Percentiles rank a stretch among this genome's conserved stretches.
Evolutionary conservation across 2,329 filamentous ascomycete species (phyloP).

Genomic region (Pseudomassariella vexata): DNA sequence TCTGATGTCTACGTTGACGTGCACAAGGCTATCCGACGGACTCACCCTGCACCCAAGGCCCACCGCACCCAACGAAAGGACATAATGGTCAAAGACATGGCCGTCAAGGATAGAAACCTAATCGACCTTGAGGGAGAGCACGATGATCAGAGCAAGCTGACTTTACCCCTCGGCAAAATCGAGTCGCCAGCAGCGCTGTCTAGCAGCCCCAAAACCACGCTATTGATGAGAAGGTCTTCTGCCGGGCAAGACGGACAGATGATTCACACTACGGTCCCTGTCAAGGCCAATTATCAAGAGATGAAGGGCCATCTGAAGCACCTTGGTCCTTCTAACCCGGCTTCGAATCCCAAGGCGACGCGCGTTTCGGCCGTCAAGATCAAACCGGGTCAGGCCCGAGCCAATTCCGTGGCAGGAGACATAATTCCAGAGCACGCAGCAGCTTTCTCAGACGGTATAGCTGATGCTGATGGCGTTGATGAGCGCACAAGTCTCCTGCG

Average conservation of each 20-base stretch:
- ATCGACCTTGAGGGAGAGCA: conserved; percentile 32
- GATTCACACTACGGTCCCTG: conserved; percentile 41
- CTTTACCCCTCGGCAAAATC: conserved; percentile 30
- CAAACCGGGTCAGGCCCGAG: conserved; percentile 38
- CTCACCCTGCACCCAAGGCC: conserved; percentile 76
- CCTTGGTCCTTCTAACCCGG: conserved; percentile 62
- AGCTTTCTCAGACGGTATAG: background rate
- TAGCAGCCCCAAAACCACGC: conserved; percentile 47
- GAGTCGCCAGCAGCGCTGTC: conserved; percentile 33
- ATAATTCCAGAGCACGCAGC: conserved; percentile 10
- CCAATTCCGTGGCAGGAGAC: conserved; percentile 16
- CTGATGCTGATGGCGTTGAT: conserved; percentile 19
- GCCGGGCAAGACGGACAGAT: conserved; percentile 46
- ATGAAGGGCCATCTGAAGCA: conserved; percentile 59
- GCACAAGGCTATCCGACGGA: conserved; percentile 91
- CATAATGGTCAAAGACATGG: conserved; percentile 26
- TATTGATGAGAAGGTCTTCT: conserved; percentile 55
- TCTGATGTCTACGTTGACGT: conserved; percentile 98
- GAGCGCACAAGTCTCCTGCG: conserved; percentile 38
- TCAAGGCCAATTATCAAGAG: conserved; percentile 57
- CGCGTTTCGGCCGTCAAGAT: conserved; percentile 61
- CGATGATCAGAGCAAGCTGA: conserved; percentile 18
- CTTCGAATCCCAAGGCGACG: conserved; percentile 57
- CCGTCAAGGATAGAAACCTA: conserved; percentile 25
- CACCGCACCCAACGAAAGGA: conserved; percentile 38